A percentile compares a stretch with the other conserved stretches of the same genome.
These are phyloP conservation scores for Pseudoturritis turrita DNA, from an alignment of 345 rosid species.

Conservation along the genomic window DNA sequence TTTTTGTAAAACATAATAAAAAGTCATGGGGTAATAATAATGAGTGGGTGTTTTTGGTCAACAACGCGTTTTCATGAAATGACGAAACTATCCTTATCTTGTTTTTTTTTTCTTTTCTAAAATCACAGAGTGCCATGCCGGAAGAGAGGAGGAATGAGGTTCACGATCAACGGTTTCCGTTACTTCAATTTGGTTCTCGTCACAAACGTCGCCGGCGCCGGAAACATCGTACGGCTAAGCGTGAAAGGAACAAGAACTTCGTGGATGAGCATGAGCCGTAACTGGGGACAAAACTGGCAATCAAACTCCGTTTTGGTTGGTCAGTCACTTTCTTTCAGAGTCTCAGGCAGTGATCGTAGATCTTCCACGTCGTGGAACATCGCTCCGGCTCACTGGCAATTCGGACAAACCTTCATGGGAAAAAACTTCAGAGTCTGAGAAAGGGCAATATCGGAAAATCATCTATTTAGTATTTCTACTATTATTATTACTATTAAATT, in stretches of 20 bases:
- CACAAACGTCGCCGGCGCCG: constrained; percentile 61
- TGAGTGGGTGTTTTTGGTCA: not conserved
- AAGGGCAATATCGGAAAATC: constrained; percentile 6
- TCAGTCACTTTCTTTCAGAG: constrained; percentile 55
- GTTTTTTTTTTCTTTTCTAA: not conserved
- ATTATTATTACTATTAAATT: not conserved
- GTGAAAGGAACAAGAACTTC: constrained; percentile 50
- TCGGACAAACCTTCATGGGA: constrained; percentile 69
- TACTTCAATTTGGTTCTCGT: constrained; percentile 64
- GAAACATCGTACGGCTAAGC: constrained; percentile 42
- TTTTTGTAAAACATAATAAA: not conserved
- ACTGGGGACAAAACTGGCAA: constrained; percentile 80
- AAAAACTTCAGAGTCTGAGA: constrained; percentile 55
- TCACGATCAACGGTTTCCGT: constrained; percentile 62
- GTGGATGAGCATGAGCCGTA: constrained; percentile 59
- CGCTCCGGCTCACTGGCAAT: constrained; percentile 62
- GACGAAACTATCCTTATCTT: not conserved
- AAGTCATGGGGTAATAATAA: constrained; percentile 11
- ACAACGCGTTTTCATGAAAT: constrained; percentile 23
- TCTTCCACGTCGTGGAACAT: constrained; percentile 68
- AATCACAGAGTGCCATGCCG: constrained; percentile 55
- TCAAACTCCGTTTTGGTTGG: constrained; percentile 52
- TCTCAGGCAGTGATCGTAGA: constrained; percentile 61
- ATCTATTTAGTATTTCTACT: constrained; percentile 1
- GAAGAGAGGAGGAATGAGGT: constrained; percentile 56